Conservation (phyloP, 345 rosid genomes). For the Kernera saxatilis region DNA sequence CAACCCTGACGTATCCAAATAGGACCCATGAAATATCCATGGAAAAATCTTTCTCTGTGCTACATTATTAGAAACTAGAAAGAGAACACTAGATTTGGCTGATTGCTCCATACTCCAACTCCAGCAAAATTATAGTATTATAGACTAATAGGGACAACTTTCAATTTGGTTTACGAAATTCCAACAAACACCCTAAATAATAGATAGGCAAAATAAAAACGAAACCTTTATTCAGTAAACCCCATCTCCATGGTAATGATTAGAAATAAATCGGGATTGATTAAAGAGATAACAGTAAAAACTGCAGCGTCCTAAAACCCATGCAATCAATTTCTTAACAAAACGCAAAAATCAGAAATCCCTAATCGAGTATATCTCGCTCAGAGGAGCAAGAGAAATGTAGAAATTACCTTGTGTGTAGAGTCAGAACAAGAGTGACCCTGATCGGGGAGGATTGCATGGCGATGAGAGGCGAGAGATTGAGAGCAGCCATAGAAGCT, state of each 20-base stretch:
- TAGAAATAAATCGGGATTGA: too few species aligned
- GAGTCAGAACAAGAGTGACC: constrained; percentile 18
- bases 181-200: not conserved
- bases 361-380: not conserved
- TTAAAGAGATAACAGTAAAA: not conserved
- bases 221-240: not conserved
- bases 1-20: not conserved
- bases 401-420: constrained; percentile 34
- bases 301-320: not conserved
- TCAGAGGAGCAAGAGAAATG: not conserved
- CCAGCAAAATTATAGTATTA: not conserved
- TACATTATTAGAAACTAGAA: constrained; percentile 6
- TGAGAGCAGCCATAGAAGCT: constrained; percentile 28
- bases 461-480: constrained; percentile 28
- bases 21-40: not conserved
- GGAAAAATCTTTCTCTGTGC: not conserved
- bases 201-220: not conserved
- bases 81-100: not conserved
- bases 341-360: not conserved
- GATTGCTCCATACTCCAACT: not conserved
- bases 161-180: not conserved
- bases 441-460: constrained; percentile 2
- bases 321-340: not conserved
- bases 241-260: not conserved
- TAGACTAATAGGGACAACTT: not conserved